phyloP scores from a whole-genome alignment of 1,284 basidiomycete genomes.

The Tremellales sp. region DNA sequence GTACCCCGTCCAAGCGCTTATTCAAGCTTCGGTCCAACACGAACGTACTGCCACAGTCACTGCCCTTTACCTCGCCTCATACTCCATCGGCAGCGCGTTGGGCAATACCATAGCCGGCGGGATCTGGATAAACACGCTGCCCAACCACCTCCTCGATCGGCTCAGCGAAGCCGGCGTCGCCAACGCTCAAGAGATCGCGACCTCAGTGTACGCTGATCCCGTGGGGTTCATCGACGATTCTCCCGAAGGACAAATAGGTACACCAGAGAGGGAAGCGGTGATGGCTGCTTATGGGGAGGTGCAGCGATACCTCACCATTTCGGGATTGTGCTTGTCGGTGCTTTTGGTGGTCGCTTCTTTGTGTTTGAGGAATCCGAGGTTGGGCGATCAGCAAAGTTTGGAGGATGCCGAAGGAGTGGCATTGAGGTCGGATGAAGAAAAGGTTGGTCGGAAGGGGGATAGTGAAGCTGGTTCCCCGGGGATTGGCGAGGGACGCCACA shows the following conservation, averaged over 20 bases:
- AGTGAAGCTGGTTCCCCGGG: too few relatives aligned
- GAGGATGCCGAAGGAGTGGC: constrained; percentile 31
- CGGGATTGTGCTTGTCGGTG: constrained; percentile 35
- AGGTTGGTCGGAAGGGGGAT: too few relatives aligned
- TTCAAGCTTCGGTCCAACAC: constrained; percentile 48
- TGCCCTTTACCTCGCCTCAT: constrained; percentile 45
- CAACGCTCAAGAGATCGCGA: constrained; percentile 37
- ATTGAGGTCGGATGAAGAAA: too few relatives aligned
- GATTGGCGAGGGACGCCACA: too few relatives aligned
- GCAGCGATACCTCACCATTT: constrained; percentile 38
- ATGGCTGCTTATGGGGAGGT: constrained; percentile 34
- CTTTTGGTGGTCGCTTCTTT: constrained; percentile 26
- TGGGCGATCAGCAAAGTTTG: constrained; percentile 36
- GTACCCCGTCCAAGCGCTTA: constrained; percentile 47
- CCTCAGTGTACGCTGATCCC: constrained; percentile 40
- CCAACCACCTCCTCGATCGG: constrained; percentile 13
- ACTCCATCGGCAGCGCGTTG: constrained; percentile 48
- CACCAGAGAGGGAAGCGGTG: constrained; percentile 39
- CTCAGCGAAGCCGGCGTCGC: constrained; percentile 15
- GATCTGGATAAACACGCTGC: constrained; percentile 42
- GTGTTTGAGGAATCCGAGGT: constrained; percentile 24
- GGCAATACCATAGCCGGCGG: constrained; percentile 48
- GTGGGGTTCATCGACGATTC: constrained; percentile 36
- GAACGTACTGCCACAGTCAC: constrained; percentile 48
- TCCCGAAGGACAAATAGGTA: constrained; percentile 27